Conservation (phyloP, 2,329 filamentous ascomycete species). For the Nemania bipapillata region DNA sequence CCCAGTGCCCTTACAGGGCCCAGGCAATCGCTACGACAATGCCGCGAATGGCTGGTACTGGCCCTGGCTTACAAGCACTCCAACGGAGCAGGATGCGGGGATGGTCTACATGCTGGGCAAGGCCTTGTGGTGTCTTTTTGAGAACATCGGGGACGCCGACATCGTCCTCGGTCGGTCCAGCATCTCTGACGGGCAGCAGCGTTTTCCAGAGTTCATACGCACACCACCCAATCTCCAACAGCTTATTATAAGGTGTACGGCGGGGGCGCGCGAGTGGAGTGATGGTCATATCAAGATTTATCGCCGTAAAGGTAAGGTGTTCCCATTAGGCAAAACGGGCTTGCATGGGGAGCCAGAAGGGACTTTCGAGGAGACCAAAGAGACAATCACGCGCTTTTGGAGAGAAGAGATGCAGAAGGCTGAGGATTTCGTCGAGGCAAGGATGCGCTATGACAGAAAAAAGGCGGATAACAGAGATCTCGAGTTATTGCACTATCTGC, state of each 20-base stretch:
- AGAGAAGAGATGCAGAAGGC: slow-evolving; percentile 14
- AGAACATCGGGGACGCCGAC: slow-evolving; percentile 19
- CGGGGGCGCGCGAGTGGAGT: slow-evolving; percentile 12
- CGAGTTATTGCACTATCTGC: slow-evolving; percentile 14
- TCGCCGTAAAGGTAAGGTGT: slow-evolving; percentile 16
- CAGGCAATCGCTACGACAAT: slow-evolving; percentile 6
- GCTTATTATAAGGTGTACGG: slow-evolving; percentile 15
- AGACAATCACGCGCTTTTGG: slow-evolving; percentile 19
- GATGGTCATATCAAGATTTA: slow-evolving; percentile 24
- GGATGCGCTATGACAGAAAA: slow-evolving; percentile 12
- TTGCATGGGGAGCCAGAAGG: slow-evolving; percentile 15
- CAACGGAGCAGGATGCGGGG: slow-evolving; percentile 8
- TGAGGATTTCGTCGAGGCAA: slow-evolving; percentile 6
- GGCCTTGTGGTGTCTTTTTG: slow-evolving; percentile 14
- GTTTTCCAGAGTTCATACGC: slow-evolving; percentile 15
- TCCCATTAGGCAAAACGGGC: slow-evolving; percentile 16
- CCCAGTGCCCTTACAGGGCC: background rate
- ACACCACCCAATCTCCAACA: slow-evolving; percentile 6
- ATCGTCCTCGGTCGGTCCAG: slow-evolving; percentile 10
- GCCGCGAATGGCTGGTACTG: slow-evolving; percentile 13
- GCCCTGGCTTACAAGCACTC: slow-evolving; percentile 12
- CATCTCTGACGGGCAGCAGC: slow-evolving; percentile 15
- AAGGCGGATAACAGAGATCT: slow-evolving; percentile 10
- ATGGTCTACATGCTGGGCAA: slow-evolving; percentile 18
- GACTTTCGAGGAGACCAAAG: slow-evolving; percentile 21